A percentile compares a stretch with the other conserved stretches of the same genome.
phyloP scores from a whole-genome alignment of 2,329 filamentous ascomycete species.

The Karstenula rhodostoma region DNA sequence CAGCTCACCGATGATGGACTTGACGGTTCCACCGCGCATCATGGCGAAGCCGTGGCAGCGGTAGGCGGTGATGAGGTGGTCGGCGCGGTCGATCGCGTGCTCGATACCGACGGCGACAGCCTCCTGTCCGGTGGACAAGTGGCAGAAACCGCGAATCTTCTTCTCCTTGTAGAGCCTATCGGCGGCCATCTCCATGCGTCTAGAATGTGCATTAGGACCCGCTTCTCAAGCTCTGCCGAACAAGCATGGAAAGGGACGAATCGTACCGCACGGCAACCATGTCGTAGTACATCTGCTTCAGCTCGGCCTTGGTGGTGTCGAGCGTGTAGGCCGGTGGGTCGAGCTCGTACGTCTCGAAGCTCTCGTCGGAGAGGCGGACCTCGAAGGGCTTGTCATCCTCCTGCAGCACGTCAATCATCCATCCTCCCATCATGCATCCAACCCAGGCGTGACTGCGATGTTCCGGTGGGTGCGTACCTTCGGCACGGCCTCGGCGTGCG shows the following conservation, averaged over 20 bases:
- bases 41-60: conserved; percentile 98
- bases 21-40: conserved; percentile 91
- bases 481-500: conserved; percentile 79
- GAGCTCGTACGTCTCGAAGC: conserved; percentile 99
- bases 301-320: conserved; percentile 93
- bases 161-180: conserved; percentile 99
- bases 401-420: conserved; percentile 57
- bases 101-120: conserved; percentile 97
- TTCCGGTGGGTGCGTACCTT: conserved; percentile 58
- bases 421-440: not conserved
- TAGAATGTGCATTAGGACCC: conserved; percentile 50
- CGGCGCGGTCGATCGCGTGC: conserved; percentile 87
- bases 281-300: conserved; percentile 99
- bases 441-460: conserved; percentile 11
- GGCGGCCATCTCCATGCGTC: conserved; percentile 99
- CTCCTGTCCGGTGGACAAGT: conserved; percentile 97
- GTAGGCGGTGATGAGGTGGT: conserved; percentile 98
- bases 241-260: not conserved
- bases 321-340: conserved; percentile 94
- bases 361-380: conserved; percentile 94
- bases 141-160: conserved; percentile 99
- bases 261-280: conserved; percentile 93
- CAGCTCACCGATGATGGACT: conserved; percentile 94
- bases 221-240: not conserved
- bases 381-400: conserved; percentile 94